A percentile compares a stretch with the other conserved stretches of the same genome.
Conservation (phyloP, 192 early-diverging fungal genomes). For the Backusella circina region DNA sequence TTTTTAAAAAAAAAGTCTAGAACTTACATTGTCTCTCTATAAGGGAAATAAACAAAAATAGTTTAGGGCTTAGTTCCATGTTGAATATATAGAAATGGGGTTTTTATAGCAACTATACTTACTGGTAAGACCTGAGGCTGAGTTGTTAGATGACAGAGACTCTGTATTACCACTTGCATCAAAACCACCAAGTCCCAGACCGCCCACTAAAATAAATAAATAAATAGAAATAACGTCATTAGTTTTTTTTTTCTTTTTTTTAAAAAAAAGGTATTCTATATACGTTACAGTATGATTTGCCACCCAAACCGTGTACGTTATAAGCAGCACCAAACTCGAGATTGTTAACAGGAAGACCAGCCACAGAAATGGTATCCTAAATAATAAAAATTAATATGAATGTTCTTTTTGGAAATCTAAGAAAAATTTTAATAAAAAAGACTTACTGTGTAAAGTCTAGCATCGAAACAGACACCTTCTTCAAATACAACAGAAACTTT, state of each 20-base stretch:
- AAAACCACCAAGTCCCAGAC: slow-evolving; percentile 26
- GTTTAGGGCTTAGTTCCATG: not conserved
- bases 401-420: not conserved
- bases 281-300: slow-evolving; percentile 3
- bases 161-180: slow-evolving; percentile 8
- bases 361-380: slow-evolving; percentile 27
- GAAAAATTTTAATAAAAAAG: not conserved
- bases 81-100: not conserved
- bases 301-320: slow-evolving; percentile 13
- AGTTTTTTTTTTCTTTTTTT: not conserved
- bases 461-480: slow-evolving; percentile 25
- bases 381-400: not conserved
- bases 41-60: not conserved
- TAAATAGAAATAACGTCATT: not conserved
- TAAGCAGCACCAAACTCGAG: slow-evolving; percentile 23
- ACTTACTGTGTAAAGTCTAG: slow-evolving; percentile 21
- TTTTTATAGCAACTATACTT: not conserved
- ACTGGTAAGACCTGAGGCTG: slow-evolving; percentile 1
- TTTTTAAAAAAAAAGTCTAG: not conserved
- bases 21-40: slow-evolving; percentile 23
- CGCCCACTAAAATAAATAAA: slow-evolving; percentile 12
- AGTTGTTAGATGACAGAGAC: slow-evolving; percentile 15
- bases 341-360: slow-evolving; percentile 15
- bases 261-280: not conserved
- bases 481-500: slow-evolving; percentile 18